Conservation (phyloP, 306 rosid genomes). For the Alnus glutinosa region DNA sequence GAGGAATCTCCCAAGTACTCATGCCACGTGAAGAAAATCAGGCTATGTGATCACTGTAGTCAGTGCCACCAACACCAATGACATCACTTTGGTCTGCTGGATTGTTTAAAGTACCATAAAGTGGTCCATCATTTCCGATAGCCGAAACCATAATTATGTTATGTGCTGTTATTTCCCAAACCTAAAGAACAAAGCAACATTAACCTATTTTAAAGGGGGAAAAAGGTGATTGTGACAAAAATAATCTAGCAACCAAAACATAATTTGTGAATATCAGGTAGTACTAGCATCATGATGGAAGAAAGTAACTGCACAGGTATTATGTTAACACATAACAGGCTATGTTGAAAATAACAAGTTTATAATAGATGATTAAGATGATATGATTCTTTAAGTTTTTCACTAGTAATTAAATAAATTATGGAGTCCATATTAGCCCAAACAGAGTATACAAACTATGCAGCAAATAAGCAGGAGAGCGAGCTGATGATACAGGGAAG, state of each 20-base stretch:
- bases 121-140: slow-evolving; percentile 98
- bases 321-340: neutral
- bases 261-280: neutral
- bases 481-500: too few species aligned
- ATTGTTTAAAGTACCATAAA: slow-evolving; percentile 93
- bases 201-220: slow-evolving; percentile 25
- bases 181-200: slow-evolving; percentile 54
- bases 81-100: slow-evolving; percentile 98
- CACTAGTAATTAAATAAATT: neutral
- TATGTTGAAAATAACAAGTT: neutral
- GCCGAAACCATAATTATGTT: slow-evolving; percentile 98
- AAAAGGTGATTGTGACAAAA: neutral
- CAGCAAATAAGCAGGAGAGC: too few species aligned
- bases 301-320: neutral
- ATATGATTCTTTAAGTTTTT: neutral
- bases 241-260: neutral
- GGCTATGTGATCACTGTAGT: slow-evolving; percentile 97
- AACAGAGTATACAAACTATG: too few species aligned
- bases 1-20: slow-evolving; percentile 99
- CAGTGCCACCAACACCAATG: slow-evolving; percentile 98
- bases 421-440: neutral
- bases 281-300: neutral
- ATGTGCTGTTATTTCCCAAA: slow-evolving; percentile 97
- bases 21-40: slow-evolving; percentile 98
- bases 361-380: neutral